Evolutionary conservation across 2,329 filamentous ascomycete species (phyloP).

Genomic region (Diaporthe citri): DNA sequence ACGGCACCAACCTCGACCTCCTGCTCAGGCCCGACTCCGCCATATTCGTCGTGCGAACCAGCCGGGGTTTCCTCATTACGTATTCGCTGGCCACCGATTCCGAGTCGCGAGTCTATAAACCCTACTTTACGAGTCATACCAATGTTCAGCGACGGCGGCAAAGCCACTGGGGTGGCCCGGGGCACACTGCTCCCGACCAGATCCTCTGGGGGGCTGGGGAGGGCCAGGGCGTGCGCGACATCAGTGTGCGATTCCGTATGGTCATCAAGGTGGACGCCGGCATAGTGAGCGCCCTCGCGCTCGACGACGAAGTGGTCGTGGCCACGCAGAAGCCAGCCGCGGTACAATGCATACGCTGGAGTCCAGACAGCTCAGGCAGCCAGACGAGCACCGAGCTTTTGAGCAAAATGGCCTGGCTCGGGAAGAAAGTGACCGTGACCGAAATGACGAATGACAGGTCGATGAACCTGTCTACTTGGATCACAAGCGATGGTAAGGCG

Average conservation of each 20-base stretch:
- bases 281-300: conserved; percentile 86
- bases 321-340: conserved; percentile 92
- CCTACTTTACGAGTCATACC: conserved; percentile 78
- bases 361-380: conserved; percentile 81
- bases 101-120: conserved; percentile 85
- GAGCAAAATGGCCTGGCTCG: conserved; percentile 87
- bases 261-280: conserved; percentile 98
- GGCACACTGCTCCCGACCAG: conserved; percentile 68
- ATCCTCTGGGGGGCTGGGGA: conserved; percentile 84
- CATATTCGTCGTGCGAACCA: conserved; percentile 91
- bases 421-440: conserved; percentile 79
- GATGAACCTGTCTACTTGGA: conserved; percentile 96
- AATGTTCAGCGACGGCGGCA: conserved; percentile 73
- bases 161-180: conserved; percentile 70
- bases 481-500: conserved; percentile 86
- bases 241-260: conserved; percentile 94
- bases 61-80: conserved; percentile 88
- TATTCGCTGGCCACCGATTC: conserved; percentile 91
- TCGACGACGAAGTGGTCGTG: conserved; percentile 93
- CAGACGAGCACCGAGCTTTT: conserved; percentile 94
- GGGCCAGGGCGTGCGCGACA: conserved; percentile 83
- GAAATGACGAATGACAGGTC: conserved; percentile 96
- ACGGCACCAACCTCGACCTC: conserved; percentile 87
- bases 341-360: conserved; percentile 97
- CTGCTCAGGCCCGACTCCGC: conserved; percentile 91